Evolutionary conservation across 2,329 filamentous ascomycete genomes (phyloP).

Genomic region (Ophiostoma sp.): DNA sequence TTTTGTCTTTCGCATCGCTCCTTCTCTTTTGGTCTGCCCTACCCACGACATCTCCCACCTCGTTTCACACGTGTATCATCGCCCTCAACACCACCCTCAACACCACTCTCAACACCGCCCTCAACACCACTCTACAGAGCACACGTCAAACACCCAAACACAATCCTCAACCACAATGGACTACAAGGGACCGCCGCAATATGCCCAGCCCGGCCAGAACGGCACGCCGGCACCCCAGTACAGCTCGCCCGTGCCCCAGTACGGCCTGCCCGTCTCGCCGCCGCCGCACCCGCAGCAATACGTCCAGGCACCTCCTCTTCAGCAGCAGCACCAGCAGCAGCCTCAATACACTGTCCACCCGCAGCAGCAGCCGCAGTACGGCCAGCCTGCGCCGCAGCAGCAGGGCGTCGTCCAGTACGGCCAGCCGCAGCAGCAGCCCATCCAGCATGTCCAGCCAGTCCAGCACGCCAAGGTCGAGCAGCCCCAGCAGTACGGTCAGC

Average conservation of each 20-base stretch:
- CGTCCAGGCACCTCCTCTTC: not conserved
- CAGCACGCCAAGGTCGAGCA: not conserved
- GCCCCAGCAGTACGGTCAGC: slow-evolving; percentile 9
- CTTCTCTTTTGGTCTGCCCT: not conserved
- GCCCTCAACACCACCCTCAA: not conserved
- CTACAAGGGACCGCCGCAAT: slow-evolving; percentile 30
- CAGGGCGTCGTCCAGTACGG: slow-evolving; percentile 14
- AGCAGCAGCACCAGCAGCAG: slow-evolving; percentile 17
- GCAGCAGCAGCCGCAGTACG: slow-evolving; percentile 10
- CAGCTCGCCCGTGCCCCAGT: slow-evolving; percentile 3
- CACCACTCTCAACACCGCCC: not conserved
- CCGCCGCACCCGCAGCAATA: slow-evolving; percentile 10
- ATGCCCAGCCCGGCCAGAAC: slow-evolving; percentile 19
- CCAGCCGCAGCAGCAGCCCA: slow-evolving; percentile 4
- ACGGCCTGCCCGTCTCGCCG: not conserved
- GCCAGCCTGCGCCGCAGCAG: slow-evolving; percentile 14
- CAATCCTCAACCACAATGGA: slow-evolving; percentile 21
- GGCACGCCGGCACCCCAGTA: slow-evolving; percentile 10
- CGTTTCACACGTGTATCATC: slow-evolving; percentile 1
- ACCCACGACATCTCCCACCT: not conserved
- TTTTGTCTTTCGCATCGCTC: not conserved
- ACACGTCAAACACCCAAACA: too few species aligned
- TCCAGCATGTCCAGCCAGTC: slow-evolving; percentile 27
- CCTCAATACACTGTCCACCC: slow-evolving; percentile 19
- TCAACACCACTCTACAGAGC: not conserved